Conservation (phyloP, 331 rosid species). For the Phaseolus coccineus region DNA sequence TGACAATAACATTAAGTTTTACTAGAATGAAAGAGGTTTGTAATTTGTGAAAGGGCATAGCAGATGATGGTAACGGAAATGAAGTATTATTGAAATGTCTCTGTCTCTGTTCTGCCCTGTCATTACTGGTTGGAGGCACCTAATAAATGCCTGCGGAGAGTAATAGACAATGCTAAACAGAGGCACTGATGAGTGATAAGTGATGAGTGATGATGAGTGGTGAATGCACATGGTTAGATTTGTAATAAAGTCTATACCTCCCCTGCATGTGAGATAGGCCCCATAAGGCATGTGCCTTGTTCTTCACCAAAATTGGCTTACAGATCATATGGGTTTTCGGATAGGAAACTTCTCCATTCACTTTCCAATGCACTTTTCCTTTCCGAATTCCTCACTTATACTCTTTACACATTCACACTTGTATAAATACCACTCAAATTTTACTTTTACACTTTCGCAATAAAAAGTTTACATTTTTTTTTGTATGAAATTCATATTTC, state of each 20-base stretch:
- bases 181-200: constrained; percentile 17
- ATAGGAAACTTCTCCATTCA: constrained; percentile 38
- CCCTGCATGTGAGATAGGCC: constrained; percentile 66
- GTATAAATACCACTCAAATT: too few relatives aligned
- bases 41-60: neutral
- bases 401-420: too few relatives aligned
- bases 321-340: constrained; percentile 46
- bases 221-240: constrained; percentile 56
- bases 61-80: neutral
- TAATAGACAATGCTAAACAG: constrained; percentile 49
- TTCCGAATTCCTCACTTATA: too few relatives aligned
- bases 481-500: too few relatives aligned
- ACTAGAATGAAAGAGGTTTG: constrained; percentile 1
- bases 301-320: constrained; percentile 33
- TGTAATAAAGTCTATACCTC: constrained; percentile 33
- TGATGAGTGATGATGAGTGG: constrained; percentile 11
- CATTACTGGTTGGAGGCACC: constrained; percentile 40
- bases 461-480: too few relatives aligned
- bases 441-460: too few relatives aligned
- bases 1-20: neutral
- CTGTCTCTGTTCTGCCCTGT: constrained; percentile 12
- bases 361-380: too few relatives aligned
- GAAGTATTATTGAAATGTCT: constrained; percentile 39
- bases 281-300: constrained; percentile 62
- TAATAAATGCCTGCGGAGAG: constrained; percentile 51